Base-by-base conservation (phyloP, 495 filamentous ascomycete species). In the Halenospora varia region DNA sequence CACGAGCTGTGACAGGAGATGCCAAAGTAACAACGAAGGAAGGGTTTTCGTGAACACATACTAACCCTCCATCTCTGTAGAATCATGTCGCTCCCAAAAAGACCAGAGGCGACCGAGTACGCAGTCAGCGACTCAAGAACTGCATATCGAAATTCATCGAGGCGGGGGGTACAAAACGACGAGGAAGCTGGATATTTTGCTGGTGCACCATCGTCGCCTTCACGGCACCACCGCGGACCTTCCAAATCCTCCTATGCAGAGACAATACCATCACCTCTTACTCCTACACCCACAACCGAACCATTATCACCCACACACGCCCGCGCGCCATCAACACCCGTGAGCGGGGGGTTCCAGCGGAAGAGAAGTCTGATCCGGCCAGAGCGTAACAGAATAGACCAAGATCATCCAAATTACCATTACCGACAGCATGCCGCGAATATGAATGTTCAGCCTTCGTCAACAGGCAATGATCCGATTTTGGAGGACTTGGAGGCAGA, bases 381-480 rank as follows among this genome's bases (percentile, higher is more conserved):
- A 2, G 94, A 99, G 67, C 83, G 95, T 52, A 86, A 84, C 57
- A 83, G 86, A 22, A 87, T 92, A 56, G 87, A 91, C 56, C 78
- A 73, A 55, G 88, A 92, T 59, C 89, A 97, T 68, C 92, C 92
- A 10, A 94, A 97, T 66, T 97, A 96, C 67, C 82, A 96, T 66
- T 97, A 97, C 69, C 83, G 88, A 40, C 87, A 96, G 66, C 89
- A 94, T 81, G 90, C 90, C 10, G 88, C 89, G 42, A 86, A 90
- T 53, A 94, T 97, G 90, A 78, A 85, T 20, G 88, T 89, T 10
- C 74, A 88, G 53, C 95, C 95, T 1, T 96, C 94, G 0, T 86
- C 88, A 18, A 97, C 94, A 0, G 94, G 95, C 48, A 86, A 95
- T 60, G 94, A 97, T 68, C 92, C 92, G 4, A 79, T 94, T 25